Conservation (phyloP, 805 yeast species). For the Candida cerambycidarum region DNA sequence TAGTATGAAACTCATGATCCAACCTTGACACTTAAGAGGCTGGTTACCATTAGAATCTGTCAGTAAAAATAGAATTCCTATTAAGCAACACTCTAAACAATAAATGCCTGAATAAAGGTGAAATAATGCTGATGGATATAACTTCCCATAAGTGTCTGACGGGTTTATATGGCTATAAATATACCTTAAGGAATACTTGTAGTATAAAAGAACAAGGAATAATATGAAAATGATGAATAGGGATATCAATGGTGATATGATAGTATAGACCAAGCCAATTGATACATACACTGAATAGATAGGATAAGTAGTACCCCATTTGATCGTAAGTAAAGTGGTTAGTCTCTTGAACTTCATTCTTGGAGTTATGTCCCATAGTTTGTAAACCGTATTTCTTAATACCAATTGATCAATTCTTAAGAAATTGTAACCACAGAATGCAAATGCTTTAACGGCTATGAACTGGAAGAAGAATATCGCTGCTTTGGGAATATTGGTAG, state of each 20-base stretch:
- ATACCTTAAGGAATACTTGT: slow-evolving; percentile 65
- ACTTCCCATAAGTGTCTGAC: slow-evolving; percentile 66
- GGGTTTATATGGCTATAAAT: slow-evolving; percentile 51
- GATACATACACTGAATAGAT: slow-evolving; percentile 74
- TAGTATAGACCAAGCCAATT: slow-evolving; percentile 74
- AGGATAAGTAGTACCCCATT: slow-evolving; percentile 82
- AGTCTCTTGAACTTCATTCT: slow-evolving; percentile 50
- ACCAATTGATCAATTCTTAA: slow-evolving; percentile 57
- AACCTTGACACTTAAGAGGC: slow-evolving; percentile 48
- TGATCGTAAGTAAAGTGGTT: slow-evolving; percentile 44
- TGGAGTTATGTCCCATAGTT: slow-evolving; percentile 56
- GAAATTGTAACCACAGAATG: slow-evolving; percentile 71
- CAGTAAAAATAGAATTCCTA: slow-evolving; percentile 72
- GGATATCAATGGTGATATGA: slow-evolving; percentile 76
- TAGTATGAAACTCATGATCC: slow-evolving; percentile 52
- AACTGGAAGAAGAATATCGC: slow-evolving; percentile 84
- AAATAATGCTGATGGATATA: slow-evolving; percentile 72
- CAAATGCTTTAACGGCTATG: slow-evolving; percentile 69
- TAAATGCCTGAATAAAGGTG: slow-evolving; percentile 82
- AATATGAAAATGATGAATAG: slow-evolving; percentile 60
- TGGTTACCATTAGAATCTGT: slow-evolving; percentile 46
- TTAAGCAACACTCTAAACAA: slow-evolving; percentile 72
- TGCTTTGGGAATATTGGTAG: slow-evolving; percentile 79
- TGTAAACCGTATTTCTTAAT: slow-evolving; percentile 33
- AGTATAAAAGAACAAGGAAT: slow-evolving; percentile 55